Conservation (phyloP, 768 basidiomycete genomes). For the Boletellus ananas region DNA sequence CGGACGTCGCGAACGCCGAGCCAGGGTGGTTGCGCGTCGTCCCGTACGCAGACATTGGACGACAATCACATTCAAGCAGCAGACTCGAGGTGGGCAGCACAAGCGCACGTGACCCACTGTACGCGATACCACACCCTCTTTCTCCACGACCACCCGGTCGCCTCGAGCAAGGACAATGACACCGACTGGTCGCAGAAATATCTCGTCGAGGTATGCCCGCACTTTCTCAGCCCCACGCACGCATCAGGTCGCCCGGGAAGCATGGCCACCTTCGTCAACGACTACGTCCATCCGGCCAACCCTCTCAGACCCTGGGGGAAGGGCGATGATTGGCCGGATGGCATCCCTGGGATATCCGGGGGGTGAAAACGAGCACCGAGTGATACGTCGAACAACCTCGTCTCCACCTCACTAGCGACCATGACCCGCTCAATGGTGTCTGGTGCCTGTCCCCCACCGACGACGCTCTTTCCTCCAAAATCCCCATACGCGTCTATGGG, state of each 20-base stretch:
- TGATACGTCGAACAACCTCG: slow-evolving; percentile 1
- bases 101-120: slow-evolving; percentile 12
- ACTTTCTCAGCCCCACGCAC: slow-evolving; percentile 17
- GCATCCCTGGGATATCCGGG: slow-evolving; percentile 1
- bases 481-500: slow-evolving; percentile 4
- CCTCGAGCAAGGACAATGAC: too few species aligned
- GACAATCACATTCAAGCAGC: slow-evolving; percentile 1
- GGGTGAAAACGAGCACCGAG: slow-evolving; percentile 30
- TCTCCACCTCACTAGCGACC: not conserved
- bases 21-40: slow-evolving; percentile 47
- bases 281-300: slow-evolving; percentile 29
- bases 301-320: slow-evolving; percentile 2
- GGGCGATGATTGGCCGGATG: slow-evolving; percentile 12
- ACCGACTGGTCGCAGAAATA: slow-evolving; percentile 5
- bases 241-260: slow-evolving; percentile 33
- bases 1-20: slow-evolving; percentile 47
- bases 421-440: slow-evolving; percentile 4
- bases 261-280: slow-evolving; percentile 36
- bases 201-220: slow-evolving; percentile 11
- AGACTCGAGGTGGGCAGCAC: not conserved
- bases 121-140: too few species aligned
- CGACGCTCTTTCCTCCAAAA: slow-evolving; percentile 1
- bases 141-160: too few species aligned
- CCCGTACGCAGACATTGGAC: slow-evolving; percentile 53
- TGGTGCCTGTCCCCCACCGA: slow-evolving; percentile 14